Evolutionary conservation across 306 rosid genomes (phyloP), one percentile per base, ranked within the genome.

Genomic region (Cajanus cajan): DNA sequence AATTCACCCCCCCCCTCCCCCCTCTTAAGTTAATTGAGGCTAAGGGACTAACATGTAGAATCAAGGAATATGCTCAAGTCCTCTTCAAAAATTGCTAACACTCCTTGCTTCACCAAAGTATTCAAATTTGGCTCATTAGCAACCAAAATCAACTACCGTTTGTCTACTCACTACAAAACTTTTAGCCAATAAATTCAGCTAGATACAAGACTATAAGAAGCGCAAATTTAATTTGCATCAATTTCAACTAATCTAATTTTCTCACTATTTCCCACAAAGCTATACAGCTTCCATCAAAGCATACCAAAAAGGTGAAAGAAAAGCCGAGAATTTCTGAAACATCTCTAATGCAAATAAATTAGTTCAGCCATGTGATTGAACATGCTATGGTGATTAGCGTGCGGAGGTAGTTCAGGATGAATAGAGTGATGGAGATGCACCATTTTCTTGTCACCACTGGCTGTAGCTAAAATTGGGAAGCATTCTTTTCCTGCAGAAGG

Each of bases 391-490:
- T 61, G 15, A 54, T 63, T 16, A 31, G 74, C 13, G 52, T 13
- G 37, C 73, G 22, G 57, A 59, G 13, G 59, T 52, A 47, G 80
- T 76, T 66, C 52, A 83, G 22, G 79, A 85, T 58, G 77, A 74
- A 68, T 67, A 25, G 4, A 74, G 82, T 7, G 86, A 67, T 33
- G 93, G 90, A 39, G 91, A 82, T 12, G 91, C 93, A 82, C 34
- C 22, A 91, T 94, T 81, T 91, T 91, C 90, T 89, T 90, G 85
- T 86, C 94, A 52, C 64, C 85, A 51, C 94, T 82, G 34, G 86
- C 72, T 28, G 94, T 82, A 76, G 90, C 91, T 79, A 90, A 88
- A 81, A 88, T 84, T 44, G 70, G 9, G 36, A 73, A 77, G 52
- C 80, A 71, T 71, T 82, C 54, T 41, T 83, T 83, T 52, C 91